Conservation (phyloP, 75 land plant genomes). For the Sequoiadendron giganteum region DNA sequence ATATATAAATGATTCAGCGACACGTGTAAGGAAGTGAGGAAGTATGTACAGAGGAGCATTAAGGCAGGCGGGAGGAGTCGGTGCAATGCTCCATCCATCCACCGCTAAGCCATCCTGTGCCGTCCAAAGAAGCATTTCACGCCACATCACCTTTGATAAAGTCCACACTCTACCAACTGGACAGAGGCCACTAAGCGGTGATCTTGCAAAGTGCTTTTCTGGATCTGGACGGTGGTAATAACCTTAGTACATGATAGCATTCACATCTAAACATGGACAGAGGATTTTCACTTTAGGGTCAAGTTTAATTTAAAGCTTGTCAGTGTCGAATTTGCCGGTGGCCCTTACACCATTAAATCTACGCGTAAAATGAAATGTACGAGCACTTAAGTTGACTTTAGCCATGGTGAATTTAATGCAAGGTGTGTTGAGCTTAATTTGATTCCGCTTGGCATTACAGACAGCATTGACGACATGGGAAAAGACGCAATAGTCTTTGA, state of each 20-base stretch:
- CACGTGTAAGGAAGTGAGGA: not conserved
- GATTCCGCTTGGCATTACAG: not conserved
- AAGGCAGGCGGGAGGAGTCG: not conserved
- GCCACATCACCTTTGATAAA: too few species aligned
- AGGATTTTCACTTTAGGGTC: not conserved
- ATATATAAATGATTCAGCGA: not conserved
- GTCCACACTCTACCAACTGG: not conserved
- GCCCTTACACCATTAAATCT: not conserved
- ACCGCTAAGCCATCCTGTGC: not conserved
- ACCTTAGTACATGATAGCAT: not conserved
- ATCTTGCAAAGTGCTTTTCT: not conserved
- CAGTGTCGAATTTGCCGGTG: not conserved
- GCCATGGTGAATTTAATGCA: too few species aligned
- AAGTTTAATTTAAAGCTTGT: not conserved
- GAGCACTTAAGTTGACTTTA: not conserved
- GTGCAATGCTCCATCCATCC: not conserved
- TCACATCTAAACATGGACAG: not conserved
- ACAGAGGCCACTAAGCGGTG: not conserved
- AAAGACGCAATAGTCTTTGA: not conserved
- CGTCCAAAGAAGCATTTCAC: not conserved
- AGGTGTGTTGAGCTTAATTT: not conserved
- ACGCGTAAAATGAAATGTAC: not conserved
- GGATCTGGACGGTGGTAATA: not conserved
- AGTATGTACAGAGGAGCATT: not conserved
- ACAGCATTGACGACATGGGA: not conserved